Evolutionary conservation across 129 eudicot genomes (phyloP).

Genomic region (Chrysanthemum seticuspe): DNA sequence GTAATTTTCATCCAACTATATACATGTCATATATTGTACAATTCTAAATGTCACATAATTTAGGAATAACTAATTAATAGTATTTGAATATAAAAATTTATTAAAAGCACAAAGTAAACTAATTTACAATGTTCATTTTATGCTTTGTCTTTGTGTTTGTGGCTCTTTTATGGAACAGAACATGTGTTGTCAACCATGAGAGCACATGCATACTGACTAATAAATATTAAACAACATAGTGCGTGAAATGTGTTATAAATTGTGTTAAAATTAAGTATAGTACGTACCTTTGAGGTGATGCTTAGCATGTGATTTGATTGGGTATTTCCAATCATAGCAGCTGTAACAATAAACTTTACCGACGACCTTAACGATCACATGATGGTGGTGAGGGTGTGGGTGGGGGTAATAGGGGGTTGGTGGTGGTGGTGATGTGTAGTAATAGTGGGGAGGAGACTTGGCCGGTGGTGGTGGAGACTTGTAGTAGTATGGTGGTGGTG

Average conservation of each 20-base stretch:
- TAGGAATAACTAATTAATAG: no score
- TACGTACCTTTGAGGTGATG: slow-evolving; percentile 61
- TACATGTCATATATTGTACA: no score
- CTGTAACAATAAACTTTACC: no score
- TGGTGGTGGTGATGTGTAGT: no score
- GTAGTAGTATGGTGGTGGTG: no score
- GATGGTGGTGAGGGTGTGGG: no score
- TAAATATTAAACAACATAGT: neutral
- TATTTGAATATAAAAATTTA: neutral
- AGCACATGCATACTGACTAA: slow-evolving; percentile 7
- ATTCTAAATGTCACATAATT: neutral
- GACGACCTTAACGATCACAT: no score
- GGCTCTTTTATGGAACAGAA: neutral
- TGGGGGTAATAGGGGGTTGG: no score
- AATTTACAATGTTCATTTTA: neutral
- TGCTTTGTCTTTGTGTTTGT: neutral
- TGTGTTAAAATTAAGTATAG: neutral
- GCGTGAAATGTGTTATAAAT: neutral
- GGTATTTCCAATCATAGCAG: slow-evolving; percentile 29
- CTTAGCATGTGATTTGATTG: slow-evolving; percentile 52
- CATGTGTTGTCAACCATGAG: slow-evolving; percentile 7
- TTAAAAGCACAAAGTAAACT: neutral
- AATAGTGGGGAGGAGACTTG: no score
- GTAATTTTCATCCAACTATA: no score
- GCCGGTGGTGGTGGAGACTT: no score